Conservation (phyloP, 768 basidiomycete genomes). For the Candolleomyces aberdarensis region DNA sequence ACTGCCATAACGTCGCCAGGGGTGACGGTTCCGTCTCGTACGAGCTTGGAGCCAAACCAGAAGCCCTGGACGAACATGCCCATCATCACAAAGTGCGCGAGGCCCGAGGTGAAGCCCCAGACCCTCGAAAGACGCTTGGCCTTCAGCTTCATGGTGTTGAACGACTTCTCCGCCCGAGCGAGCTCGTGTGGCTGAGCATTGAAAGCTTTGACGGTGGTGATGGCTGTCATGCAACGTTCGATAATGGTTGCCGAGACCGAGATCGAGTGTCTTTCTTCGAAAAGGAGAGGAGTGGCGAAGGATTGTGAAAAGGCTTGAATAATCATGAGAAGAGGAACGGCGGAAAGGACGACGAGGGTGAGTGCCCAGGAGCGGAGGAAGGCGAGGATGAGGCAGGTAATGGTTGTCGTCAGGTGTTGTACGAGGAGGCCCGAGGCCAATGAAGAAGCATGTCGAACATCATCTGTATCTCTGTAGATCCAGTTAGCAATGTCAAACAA, state of each 20-base stretch:
- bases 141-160: constrained; percentile 40
- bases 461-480: constrained; percentile 81
- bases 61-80: constrained; percentile 96
- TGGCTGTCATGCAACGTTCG: constrained; percentile 72
- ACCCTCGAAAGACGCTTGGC: constrained; percentile 57
- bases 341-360: constrained; percentile 88
- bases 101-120: constrained; percentile 71
- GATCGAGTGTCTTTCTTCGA: constrained; percentile 61
- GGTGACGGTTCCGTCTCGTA: constrained; percentile 65
- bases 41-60: constrained; percentile 91
- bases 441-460: constrained; percentile 83
- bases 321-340: constrained; percentile 78
- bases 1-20: constrained; percentile 91
- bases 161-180: constrained; percentile 41
- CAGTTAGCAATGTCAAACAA: background rate
- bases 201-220: constrained; percentile 91
- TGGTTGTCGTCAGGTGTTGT: constrained; percentile 76
- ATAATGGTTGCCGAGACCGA: constrained; percentile 75
- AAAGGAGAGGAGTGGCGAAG: constrained; percentile 64
- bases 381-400: constrained; percentile 79
- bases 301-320: constrained; percentile 75
- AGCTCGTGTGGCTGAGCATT: constrained; percentile 61
- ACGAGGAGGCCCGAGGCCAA: constrained; percentile 74
- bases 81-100: constrained; percentile 81
- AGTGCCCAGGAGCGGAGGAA: constrained; percentile 78